Evolutionary conservation across 2,329 filamentous ascomycete genomes (phyloP).

Genomic region (Herpomyces periplanetae): DNA sequence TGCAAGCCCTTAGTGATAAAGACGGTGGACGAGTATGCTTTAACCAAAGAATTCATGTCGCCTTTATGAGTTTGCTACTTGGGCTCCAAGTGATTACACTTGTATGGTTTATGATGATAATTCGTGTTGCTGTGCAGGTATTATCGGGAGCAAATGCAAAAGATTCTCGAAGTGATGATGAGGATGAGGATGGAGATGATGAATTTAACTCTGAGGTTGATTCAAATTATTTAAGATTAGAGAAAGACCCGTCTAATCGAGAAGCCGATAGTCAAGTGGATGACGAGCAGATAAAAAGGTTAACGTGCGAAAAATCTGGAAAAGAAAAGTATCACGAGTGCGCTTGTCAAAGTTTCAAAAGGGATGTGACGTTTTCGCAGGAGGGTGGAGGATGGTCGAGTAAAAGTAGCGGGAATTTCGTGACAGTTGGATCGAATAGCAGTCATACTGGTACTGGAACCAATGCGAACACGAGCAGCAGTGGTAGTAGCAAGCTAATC

Average conservation of each 20-base stretch:
- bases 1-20: constrained; percentile 30
- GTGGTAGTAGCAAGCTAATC: constrained; percentile 28
- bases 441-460: constrained; percentile 14
- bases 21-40: constrained; percentile 43
- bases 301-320: constrained; percentile 10
- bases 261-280: constrained; percentile 1
- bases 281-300: constrained; percentile 8
- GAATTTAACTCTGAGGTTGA: constrained; percentile 8
- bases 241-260: constrained; percentile 4
- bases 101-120: constrained; percentile 62
- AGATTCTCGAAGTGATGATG: constrained; percentile 54
- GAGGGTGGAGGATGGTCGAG: constrained; percentile 30
- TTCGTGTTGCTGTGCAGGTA: constrained; percentile 42
- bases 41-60: constrained; percentile 28
- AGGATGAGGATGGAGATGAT: constrained; percentile 23
- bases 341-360: constrained; percentile 31
- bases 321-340: constrained; percentile 3
- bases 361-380: no score
- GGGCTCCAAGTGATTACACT: constrained; percentile 40
- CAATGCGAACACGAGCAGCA: constrained; percentile 13
- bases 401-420: constrained; percentile 17
- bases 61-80: constrained; percentile 35
- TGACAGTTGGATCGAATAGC: constrained; percentile 9
- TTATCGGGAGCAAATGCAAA: constrained; percentile 36
- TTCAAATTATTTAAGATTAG: constrained; percentile 1